Conservation (phyloP, 1,284 basidiomycete genomes). For the Cerioporus squamosus region DNA sequence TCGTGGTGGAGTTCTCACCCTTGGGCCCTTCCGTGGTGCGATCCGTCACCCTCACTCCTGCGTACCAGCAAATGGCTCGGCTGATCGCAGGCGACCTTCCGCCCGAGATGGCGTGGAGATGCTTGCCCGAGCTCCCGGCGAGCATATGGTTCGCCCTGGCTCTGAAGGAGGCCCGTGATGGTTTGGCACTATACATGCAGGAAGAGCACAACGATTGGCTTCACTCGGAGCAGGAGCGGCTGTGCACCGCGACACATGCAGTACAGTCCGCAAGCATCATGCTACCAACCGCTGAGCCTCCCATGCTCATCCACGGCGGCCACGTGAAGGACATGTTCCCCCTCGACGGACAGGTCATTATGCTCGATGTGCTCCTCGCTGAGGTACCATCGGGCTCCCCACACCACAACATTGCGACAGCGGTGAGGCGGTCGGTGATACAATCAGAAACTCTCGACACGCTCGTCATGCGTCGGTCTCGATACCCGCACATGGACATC, state of each 20-base stretch:
- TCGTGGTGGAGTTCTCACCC: neutral
- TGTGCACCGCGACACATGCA: slow-evolving; percentile 3
- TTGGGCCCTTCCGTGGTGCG: too few relatives aligned
- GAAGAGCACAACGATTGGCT: neutral
- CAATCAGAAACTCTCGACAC: neutral
- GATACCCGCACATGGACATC: neutral
- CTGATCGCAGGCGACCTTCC: neutral
- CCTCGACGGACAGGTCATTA: slow-evolving; percentile 2
- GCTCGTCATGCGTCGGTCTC: slow-evolving; percentile 1
- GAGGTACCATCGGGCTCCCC: neutral
- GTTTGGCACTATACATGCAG: neutral
- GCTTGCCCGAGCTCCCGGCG: neutral
- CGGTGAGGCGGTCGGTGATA: neutral
- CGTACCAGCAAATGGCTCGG: neutral
- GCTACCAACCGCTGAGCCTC: neutral
- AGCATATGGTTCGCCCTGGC: neutral
- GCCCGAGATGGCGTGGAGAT: neutral
- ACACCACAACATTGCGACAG: neutral
- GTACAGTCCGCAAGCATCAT: slow-evolving; percentile 4
- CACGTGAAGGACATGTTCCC: neutral
- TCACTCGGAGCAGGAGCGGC: neutral
- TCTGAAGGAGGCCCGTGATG: neutral
- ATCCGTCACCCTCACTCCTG: neutral
- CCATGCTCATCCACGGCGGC: neutral
- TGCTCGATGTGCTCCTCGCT: slow-evolving; percentile 8